Percentiles rank a stretch among this genome's conserved stretches.
These are phyloP conservation scores for Pleurozium schreberi DNA, from an alignment of 225 moss, liverwort and hornwort species.

Conservation along the genomic window DNA sequence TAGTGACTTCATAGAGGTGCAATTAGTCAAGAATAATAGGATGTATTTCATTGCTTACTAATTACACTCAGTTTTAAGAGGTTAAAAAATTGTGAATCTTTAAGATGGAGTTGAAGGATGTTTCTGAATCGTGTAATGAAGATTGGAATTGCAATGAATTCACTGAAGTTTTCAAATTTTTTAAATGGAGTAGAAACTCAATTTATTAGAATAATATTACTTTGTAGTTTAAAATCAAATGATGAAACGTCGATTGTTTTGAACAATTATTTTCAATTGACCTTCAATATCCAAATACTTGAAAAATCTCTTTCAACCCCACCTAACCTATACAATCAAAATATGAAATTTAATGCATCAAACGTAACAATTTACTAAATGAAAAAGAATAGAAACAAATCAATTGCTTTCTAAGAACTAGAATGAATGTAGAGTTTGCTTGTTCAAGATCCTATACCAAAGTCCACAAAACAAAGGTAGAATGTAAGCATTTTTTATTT, in stretches of 20 bases:
- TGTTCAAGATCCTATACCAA: not conserved
- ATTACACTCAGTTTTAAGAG: not conserved
- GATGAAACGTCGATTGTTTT: not conserved
- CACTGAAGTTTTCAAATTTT: fast-evolving
- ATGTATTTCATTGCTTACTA: not conserved
- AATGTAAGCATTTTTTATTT: not conserved
- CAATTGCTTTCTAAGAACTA: not conserved
- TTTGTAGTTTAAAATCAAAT: no score
- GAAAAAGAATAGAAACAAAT: not conserved
- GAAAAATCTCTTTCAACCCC: not conserved
- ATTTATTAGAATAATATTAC: no score
- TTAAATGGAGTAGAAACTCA: not conserved
- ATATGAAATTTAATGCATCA: not conserved
- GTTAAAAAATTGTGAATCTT: not conserved
- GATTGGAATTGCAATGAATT: not conserved
- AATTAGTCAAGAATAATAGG: not conserved
- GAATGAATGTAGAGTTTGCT: not conserved
- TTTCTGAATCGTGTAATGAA: not conserved
- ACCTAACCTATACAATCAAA: not conserved
- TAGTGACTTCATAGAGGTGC: fast-evolving
- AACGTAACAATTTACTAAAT: not conserved
- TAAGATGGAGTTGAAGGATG: not conserved
- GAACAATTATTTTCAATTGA: not conserved
- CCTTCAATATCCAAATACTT: no score
- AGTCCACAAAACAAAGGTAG: not conserved